Conservation (phyloP, 345 rosid species). For the Ailanthus altissimus region DNA sequence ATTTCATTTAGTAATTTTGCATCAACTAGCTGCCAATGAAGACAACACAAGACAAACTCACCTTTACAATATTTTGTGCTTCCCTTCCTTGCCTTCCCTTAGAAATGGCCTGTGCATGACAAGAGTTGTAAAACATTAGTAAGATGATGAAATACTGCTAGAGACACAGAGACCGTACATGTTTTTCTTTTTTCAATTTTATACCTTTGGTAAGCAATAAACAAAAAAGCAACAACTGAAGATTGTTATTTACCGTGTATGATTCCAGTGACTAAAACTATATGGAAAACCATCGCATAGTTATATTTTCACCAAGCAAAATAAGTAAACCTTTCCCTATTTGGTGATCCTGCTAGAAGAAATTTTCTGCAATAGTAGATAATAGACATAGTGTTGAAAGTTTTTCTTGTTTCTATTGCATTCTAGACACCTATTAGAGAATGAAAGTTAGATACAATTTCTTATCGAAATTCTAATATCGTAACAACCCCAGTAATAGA, state of each 20-base stretch:
- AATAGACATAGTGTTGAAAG: neutral
- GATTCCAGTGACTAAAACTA: neutral
- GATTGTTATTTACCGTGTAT: neutral
- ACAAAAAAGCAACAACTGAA: neutral
- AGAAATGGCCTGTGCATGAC: constrained; percentile 57
- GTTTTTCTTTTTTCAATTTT: neutral
- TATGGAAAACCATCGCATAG: neutral
- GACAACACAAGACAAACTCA: constrained; percentile 26
- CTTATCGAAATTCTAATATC: neutral
- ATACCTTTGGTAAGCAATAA: neutral
- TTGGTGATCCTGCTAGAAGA: neutral
- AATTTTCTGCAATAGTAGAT: neutral
- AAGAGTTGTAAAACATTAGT: constrained; percentile 6
- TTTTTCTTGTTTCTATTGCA: neutral
- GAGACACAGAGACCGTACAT: neutral
- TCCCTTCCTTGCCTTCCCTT: constrained; percentile 94
- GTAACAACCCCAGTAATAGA: neutral
- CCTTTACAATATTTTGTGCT: constrained; percentile 78
- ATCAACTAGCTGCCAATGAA: neutral
- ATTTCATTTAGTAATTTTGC: constrained; percentile 15
- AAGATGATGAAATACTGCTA: neutral
- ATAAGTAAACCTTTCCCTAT: neutral
- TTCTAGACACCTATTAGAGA: neutral
- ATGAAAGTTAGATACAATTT: neutral
- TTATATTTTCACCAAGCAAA: neutral